These are phyloP conservation scores for Hypholoma sublateritium DNA, from an alignment of 768 basidiomycete genomes.

Conservation along the genomic window DNA sequence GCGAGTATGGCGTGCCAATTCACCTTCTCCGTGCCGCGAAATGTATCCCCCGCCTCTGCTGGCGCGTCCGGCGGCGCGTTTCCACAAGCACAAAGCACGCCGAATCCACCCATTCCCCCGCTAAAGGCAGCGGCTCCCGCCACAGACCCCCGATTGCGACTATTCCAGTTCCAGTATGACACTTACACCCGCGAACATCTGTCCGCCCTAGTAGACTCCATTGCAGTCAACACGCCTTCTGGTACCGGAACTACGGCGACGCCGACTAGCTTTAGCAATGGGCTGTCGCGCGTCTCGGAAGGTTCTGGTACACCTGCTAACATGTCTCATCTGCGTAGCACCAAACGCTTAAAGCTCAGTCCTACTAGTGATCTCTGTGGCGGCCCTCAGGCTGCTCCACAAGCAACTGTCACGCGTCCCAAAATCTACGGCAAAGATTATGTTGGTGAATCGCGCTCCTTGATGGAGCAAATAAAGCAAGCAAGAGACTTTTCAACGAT, in stretches of 20 bases:
- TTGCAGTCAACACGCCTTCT: constrained; percentile 78
- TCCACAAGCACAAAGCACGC: constrained; percentile 67
- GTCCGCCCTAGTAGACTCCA: constrained; percentile 91
- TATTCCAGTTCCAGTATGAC: constrained; percentile 95
- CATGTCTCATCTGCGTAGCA: constrained; percentile 62
- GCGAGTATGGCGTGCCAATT: constrained; percentile 60
- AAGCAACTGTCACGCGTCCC: constrained; percentile 49
- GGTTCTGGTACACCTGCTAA: constrained; percentile 36
- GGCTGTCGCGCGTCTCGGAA: constrained; percentile 49
- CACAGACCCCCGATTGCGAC: constrained; percentile 75
- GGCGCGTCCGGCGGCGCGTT: constrained; percentile 21
- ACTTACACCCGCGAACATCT: constrained; percentile 95
- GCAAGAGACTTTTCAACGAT: constrained; percentile 78
- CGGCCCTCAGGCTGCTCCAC: constrained; percentile 47
- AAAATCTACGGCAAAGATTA: constrained; percentile 59
- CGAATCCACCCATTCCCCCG: constrained; percentile 32
- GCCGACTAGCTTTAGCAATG: constrained; percentile 43
- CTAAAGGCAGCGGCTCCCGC: constrained; percentile 31
- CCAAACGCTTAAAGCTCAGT: constrained; percentile 81
- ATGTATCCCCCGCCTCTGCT: constrained; percentile 27
- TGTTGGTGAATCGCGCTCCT: constrained; percentile 70
- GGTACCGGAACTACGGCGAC: constrained; percentile 49
- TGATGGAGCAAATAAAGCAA: constrained; percentile 81
- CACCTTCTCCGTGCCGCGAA: constrained; percentile 68
- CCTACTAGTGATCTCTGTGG: constrained; percentile 60